Evolutionary conservation across 2,329 filamentous ascomycete species (phyloP).

Genomic region (Penicillium sp.): DNA sequence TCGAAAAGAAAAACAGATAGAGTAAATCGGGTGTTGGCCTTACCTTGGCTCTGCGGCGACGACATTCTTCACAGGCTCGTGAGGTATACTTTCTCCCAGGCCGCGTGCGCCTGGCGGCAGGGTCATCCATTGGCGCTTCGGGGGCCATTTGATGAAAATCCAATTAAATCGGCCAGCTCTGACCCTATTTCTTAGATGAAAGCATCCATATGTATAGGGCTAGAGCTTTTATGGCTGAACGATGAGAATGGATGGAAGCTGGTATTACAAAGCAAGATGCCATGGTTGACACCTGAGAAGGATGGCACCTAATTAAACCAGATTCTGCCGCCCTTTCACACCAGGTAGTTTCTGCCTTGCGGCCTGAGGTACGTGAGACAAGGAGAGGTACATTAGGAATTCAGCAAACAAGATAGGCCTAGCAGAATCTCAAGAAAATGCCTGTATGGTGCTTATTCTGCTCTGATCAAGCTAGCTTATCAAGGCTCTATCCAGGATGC

Average conservation of each 20-base stretch:
- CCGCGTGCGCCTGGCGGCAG: constrained; percentile 23
- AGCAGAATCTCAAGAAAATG: no score
- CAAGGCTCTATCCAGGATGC: no score
- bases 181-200: not conserved
- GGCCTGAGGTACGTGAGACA: not conserved
- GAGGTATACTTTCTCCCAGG: constrained; percentile 35
- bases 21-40: constrained; percentile 1
- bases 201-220: not conserved
- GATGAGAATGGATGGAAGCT: not conserved
- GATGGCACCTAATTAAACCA: not conserved
- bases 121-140: constrained; percentile 20
- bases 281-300: constrained; percentile 11
- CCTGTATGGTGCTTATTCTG: no score
- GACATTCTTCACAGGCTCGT: constrained; percentile 47
- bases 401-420: no score
- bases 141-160: constrained; percentile 12
- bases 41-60: constrained; percentile 47
- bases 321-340: no score
- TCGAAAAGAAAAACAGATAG: not conserved
- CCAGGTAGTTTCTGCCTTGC: not conserved
- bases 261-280: constrained; percentile 22
- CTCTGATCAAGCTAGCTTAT: no score
- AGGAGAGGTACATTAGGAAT: no score
- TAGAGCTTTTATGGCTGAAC: not conserved
- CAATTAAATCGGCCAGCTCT: not conserved